Evolutionary conservation across 441 rosid genomes (phyloP).

Genomic region (Euphorbia corollata): DNA sequence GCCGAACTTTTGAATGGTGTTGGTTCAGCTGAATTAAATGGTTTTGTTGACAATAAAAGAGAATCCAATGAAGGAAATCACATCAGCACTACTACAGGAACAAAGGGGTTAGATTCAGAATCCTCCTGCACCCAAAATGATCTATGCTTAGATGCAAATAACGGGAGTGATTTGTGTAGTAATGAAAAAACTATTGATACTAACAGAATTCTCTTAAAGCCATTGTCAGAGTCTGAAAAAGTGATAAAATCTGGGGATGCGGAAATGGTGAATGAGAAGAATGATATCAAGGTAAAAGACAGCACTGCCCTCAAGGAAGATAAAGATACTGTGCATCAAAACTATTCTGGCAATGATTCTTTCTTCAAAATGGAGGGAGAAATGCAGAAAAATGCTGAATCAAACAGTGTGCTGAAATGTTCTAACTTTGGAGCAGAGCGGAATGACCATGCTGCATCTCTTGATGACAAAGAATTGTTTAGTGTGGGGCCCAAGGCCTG

Average conservation of each 20-base stretch:
- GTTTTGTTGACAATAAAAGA: slow-evolving; percentile 33
- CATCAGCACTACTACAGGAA: slow-evolving; percentile 31
- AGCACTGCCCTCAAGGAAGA: slow-evolving; percentile 26
- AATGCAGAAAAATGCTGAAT: slow-evolving; percentile 29
- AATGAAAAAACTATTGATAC: slow-evolving; percentile 36
- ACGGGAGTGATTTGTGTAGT: slow-evolving; percentile 36
- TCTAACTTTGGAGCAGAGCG: slow-evolving; percentile 32
- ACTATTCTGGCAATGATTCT: slow-evolving; percentile 32
- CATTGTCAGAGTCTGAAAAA: slow-evolving; percentile 39
- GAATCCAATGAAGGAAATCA: slow-evolving; percentile 41
- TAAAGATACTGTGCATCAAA: slow-evolving; percentile 25
- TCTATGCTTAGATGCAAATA: slow-evolving; percentile 47
- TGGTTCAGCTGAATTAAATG: slow-evolving; percentile 37
- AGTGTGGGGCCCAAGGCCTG: slow-evolving; percentile 35
- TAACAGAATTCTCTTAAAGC: slow-evolving; percentile 32
- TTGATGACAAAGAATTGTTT: slow-evolving; percentile 31
- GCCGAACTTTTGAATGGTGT: slow-evolving; percentile 35
- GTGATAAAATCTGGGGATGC: slow-evolving; percentile 30
- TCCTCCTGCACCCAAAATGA: slow-evolving; percentile 60
- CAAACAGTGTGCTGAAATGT: slow-evolving; percentile 39
- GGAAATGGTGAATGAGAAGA: slow-evolving; percentile 39
- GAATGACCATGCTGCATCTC: slow-evolving; percentile 32
- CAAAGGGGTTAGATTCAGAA: slow-evolving; percentile 54
- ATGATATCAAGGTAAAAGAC: slow-evolving; percentile 33
- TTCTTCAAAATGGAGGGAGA: slow-evolving; percentile 43